These are phyloP conservation scores for Serendipita sp. DNA, from an alignment of 768 basidiomycete species.

Conservation along the genomic window DNA sequence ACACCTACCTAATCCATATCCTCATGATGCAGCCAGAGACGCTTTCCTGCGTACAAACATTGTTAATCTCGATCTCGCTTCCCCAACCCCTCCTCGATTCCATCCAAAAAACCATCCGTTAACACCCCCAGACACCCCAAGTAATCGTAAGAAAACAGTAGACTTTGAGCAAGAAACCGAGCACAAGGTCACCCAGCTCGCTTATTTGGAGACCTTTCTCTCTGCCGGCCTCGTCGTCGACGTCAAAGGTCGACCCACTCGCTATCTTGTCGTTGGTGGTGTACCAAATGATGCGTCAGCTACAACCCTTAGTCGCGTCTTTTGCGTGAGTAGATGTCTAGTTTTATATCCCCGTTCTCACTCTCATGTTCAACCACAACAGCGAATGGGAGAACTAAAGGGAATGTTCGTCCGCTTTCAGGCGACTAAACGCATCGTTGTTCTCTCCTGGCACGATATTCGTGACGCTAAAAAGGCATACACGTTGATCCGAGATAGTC, in stretches of 20 bases:
- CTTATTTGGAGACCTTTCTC: not conserved
- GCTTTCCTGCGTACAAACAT: slow-evolving; percentile 1
- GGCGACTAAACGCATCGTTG: slow-evolving; percentile 29
- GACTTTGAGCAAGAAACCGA: not conserved
- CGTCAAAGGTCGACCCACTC: not conserved
- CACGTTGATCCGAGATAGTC: not conserved
- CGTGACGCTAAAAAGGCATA: slow-evolving; percentile 7
- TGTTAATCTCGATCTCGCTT: slow-evolving; percentile 4
- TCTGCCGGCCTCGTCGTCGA: not conserved
- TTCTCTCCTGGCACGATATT: slow-evolving; percentile 16
- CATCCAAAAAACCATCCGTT: not conserved
- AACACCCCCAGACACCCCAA: slow-evolving; percentile 1
- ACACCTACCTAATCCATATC: slow-evolving; percentile 4
- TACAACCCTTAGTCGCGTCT: not conserved
- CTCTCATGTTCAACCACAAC: not conserved
- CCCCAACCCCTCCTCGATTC: not conserved
- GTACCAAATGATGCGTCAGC: not conserved
- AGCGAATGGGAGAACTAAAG: slow-evolving; percentile 26
- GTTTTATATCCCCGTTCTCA: not conserved
- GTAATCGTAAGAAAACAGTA: not conserved
- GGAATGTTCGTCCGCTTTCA: slow-evolving; percentile 40
- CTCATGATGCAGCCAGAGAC: not conserved
- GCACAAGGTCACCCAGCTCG: not conserved
- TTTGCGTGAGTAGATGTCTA: not conserved
- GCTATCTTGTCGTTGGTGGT: slow-evolving; percentile 2